These are phyloP conservation scores for Entonaema liquescens DNA, from an alignment of 495 filamentous ascomycete species.

Conservation along the genomic window DNA sequence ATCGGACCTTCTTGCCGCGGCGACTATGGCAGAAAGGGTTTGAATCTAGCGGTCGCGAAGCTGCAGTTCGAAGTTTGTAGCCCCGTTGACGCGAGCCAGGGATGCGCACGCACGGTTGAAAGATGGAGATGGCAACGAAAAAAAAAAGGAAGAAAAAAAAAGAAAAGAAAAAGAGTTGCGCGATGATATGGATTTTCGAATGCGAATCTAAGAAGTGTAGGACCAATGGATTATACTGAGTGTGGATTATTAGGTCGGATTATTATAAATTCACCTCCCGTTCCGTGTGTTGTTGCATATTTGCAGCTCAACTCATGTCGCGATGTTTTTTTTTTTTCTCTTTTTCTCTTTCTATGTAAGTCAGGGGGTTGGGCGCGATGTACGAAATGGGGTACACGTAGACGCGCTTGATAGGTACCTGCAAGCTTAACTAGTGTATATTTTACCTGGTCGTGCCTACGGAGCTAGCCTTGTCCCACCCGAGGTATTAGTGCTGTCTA, in stretches of 20 bases:
- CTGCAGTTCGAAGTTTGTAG: neutral
- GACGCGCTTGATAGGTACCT: conserved; percentile 31
- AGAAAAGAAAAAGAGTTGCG: conserved; percentile 12
- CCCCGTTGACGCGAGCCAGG: conserved; percentile 3
- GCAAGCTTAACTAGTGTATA: conserved; percentile 11
- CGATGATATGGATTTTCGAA: conserved; percentile 14
- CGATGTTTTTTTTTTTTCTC: conserved; percentile 27
- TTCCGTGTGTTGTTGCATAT: neutral
- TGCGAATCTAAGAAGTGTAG: conserved; percentile 28
- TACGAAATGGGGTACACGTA: conserved; percentile 31
- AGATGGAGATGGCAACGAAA: conserved; percentile 2
- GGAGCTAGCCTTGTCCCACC: conserved; percentile 22
- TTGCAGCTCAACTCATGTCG: conserved; percentile 8
- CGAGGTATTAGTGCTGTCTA: neutral
- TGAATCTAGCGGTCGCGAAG: conserved; percentile 7
- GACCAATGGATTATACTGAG: conserved; percentile 37
- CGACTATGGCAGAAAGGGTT: neutral
- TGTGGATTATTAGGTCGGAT: conserved; percentile 17
- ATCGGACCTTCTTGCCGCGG: neutral
- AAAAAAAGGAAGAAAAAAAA: neutral
- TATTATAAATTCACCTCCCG: conserved; percentile 22
- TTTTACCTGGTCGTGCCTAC: conserved; percentile 8
- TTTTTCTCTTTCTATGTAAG: conserved; percentile 6
- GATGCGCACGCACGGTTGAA: conserved; percentile 18
- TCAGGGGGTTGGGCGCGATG: conserved; percentile 33